Conservation (phyloP, 1,139 yeast genomes). For the Candida sp. region DNA sequence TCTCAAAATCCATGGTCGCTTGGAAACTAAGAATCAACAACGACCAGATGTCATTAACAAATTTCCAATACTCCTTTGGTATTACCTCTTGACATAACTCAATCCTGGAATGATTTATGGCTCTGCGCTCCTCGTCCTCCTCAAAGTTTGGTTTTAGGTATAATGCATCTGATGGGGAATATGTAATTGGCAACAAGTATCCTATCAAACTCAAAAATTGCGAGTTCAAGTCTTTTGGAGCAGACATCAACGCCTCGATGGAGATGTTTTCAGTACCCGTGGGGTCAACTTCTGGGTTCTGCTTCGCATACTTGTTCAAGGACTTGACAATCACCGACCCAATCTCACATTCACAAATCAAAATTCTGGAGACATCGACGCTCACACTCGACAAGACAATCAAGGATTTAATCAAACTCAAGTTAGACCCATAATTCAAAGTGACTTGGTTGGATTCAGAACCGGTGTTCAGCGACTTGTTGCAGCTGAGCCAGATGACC, state of each 20-base stretch:
- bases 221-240: slow-evolving; percentile 68
- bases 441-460: slow-evolving; percentile 22
- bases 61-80: slow-evolving; percentile 36
- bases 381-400: slow-evolving; percentile 41
- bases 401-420: slow-evolving; percentile 48
- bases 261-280: slow-evolving; percentile 12
- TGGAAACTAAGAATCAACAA: slow-evolving; percentile 73
- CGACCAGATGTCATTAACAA: slow-evolving; percentile 58
- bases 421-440: slow-evolving; percentile 33
- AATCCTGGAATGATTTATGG: slow-evolving; percentile 32
- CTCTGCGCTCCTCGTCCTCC: slow-evolving; percentile 26
- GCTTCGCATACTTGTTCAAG: slow-evolving; percentile 41
- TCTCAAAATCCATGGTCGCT: slow-evolving; percentile 71
- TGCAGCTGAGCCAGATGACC: slow-evolving; percentile 32
- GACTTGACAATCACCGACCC: slow-evolving; percentile 49
- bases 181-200: slow-evolving; percentile 56
- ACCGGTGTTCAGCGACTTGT: slow-evolving; percentile 24
- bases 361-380: slow-evolving; percentile 40
- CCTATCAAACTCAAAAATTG: slow-evolving; percentile 62
- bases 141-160: slow-evolving; percentile 30
- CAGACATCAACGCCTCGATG: slow-evolving; percentile 75
- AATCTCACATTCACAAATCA: slow-evolving; percentile 44
- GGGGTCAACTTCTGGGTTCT: slow-evolving; percentile 1
- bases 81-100: slow-evolving; percentile 24
- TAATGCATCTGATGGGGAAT: slow-evolving; percentile 33